Conservation (phyloP, 2,329 filamentous ascomycete species). For the Fragosphaeria purpurea region DNA sequence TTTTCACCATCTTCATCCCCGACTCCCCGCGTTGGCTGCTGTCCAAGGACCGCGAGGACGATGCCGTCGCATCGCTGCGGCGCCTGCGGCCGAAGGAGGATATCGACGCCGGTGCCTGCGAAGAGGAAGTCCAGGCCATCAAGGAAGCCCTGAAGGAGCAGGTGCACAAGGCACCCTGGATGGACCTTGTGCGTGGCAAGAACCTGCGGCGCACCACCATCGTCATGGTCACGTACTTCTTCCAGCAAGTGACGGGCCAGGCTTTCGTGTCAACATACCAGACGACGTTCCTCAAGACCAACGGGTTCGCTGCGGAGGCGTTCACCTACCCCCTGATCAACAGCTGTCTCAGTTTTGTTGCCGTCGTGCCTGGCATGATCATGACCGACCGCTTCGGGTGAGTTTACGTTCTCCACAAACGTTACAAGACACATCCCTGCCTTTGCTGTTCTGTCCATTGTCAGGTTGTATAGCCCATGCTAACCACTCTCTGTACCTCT, state of each 20-base stretch:
- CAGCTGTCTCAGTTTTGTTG: conserved; percentile 6
- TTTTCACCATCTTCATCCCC: conserved; percentile 10
- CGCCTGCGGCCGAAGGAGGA: conserved; percentile 7
- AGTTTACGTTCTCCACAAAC: too few species aligned
- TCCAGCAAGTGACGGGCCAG: conserved; percentile 11
- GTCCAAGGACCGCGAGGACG: conserved; percentile 10
- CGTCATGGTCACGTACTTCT: conserved; percentile 12
- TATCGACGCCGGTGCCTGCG: conserved; percentile 1
- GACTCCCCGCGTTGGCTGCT: conserved; percentile 8
- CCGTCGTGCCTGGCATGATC: conserved; percentile 7
- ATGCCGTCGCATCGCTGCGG: conserved; percentile 7
- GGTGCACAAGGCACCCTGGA: conserved; percentile 18
- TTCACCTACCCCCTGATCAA: conserved; percentile 13
- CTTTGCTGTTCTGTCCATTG: neutral
- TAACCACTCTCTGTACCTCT: too few species aligned
- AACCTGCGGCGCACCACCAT: conserved; percentile 13
- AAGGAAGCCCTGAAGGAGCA: conserved; percentile 24
- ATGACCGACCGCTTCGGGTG: conserved; percentile 3
- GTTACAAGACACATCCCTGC: too few species aligned
- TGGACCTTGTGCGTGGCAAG: conserved; percentile 10
- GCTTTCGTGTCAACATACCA: conserved; percentile 14
- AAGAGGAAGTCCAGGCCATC: conserved; percentile 1
- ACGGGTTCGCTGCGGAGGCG: conserved; percentile 11
- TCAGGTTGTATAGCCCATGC: too few species aligned
- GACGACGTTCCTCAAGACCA: conserved; percentile 12